A percentile compares a stretch with the other conserved stretches of the same genome.
phyloP scores from a whole-genome alignment of 371 early-diverging fungal species.

The Lichtheimia ramosa region DNA sequence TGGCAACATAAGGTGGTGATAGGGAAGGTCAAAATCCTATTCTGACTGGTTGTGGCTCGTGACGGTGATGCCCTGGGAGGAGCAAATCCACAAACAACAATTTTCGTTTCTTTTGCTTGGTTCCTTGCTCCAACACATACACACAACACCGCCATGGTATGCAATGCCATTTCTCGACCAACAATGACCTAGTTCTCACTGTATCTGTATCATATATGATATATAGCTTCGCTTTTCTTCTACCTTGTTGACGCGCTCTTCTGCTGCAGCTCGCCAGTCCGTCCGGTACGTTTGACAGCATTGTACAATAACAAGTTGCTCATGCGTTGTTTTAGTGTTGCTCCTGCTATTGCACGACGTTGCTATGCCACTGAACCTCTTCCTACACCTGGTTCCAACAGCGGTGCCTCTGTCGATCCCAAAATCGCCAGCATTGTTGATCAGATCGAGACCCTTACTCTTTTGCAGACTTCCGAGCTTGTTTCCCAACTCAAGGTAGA shows the following conservation, averaged over 20 bases:
- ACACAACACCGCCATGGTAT: neutral
- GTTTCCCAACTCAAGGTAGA: conserved; percentile 86
- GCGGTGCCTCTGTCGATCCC: conserved; percentile 59
- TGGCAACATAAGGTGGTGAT: no score
- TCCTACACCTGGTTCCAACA: conserved; percentile 60
- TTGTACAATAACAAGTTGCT: neutral
- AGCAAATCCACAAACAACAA: no score
- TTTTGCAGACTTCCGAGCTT: conserved; percentile 90
- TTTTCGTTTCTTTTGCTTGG: no score
- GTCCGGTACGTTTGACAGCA: conserved; percentile 30
- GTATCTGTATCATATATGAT: neutral
- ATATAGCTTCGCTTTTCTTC: conserved; percentile 44
- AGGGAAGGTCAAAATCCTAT: no score
- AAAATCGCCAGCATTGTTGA: conserved; percentile 87
- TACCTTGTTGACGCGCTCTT: conserved; percentile 30
- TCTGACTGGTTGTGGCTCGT: no score
- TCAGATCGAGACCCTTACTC: conserved; percentile 82
- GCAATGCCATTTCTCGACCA: neutral
- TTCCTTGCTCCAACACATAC: no score
- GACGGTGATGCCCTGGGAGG: neutral
- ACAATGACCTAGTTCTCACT: neutral
- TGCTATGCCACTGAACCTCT: conserved; percentile 43
- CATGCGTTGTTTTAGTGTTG: conserved; percentile 12
- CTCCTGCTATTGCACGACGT: conserved; percentile 38
- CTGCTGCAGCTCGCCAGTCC: conserved; percentile 33